Evolutionary conservation across 202 grass and related monocot genomes (phyloP).

Genomic region (Cymbopogon flexuosus): DNA sequence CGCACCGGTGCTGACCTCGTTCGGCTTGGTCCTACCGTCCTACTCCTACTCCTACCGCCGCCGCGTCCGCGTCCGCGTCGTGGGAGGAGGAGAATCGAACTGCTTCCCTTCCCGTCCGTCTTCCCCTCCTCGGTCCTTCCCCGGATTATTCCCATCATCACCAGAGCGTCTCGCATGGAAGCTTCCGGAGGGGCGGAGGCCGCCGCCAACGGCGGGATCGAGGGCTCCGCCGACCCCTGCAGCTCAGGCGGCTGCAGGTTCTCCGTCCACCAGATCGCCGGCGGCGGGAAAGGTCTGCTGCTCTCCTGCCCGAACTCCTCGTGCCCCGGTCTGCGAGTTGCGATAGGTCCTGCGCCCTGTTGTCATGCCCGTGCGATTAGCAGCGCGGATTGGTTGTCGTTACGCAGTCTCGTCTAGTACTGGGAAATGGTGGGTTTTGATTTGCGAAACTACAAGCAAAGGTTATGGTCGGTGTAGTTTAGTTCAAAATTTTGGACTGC

Average conservation of each 20-base stretch:
- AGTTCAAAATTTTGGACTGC: background rate
- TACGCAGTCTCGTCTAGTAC: background rate
- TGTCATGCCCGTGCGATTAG: background rate
- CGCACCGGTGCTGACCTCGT: background rate
- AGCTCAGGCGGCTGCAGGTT: slow-evolving; percentile 45
- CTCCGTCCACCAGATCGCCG: slow-evolving; percentile 72
- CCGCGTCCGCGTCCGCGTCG: background rate
- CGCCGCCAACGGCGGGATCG: slow-evolving; percentile 40
- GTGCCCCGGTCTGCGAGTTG: background rate
- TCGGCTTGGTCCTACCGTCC: slow-evolving; percentile 11
- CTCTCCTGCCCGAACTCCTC: background rate
- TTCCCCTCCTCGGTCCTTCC: background rate
- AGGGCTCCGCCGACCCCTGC: slow-evolving; percentile 46
- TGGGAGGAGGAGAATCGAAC: slow-evolving; percentile 20
- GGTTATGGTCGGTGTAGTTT: background rate
- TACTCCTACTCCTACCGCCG: background rate
- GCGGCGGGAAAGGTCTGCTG: slow-evolving; percentile 61
- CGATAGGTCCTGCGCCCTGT: background rate
- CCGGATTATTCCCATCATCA: background rate
- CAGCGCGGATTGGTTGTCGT: background rate
- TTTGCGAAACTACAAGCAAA: background rate
- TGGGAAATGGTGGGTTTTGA: background rate
- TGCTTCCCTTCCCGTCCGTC: background rate
- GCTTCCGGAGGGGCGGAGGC: slow-evolving; percentile 26
- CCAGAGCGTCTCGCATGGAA: slow-evolving; percentile 24